These are phyloP conservation scores for Chernovozyma aurita DNA, from an alignment of 1,139 yeast genomes.

Conservation along the genomic window DNA sequence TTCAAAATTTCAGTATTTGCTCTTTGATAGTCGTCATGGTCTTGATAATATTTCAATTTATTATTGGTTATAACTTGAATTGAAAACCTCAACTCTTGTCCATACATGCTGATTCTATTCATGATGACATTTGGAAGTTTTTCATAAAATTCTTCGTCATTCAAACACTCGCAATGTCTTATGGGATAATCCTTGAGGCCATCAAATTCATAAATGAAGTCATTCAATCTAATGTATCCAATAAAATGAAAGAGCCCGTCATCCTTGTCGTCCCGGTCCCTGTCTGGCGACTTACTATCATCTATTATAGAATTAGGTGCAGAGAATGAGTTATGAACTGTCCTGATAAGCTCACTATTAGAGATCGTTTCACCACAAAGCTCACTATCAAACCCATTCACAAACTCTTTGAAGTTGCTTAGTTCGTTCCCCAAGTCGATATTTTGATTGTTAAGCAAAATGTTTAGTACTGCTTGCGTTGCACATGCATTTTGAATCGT, in stretches of 20 bases:
- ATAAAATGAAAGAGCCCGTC: conserved; percentile 63
- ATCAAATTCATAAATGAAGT: conserved; percentile 59
- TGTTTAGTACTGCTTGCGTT: conserved; percentile 69
- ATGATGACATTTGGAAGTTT: conserved; percentile 42
- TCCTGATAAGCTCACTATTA: conserved; percentile 55
- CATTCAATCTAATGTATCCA: conserved; percentile 48
- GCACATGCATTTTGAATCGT: conserved; percentile 72
- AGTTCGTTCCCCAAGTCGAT: conserved; percentile 50
- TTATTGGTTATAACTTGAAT: conserved; percentile 53
- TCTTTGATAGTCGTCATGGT: conserved; percentile 32
- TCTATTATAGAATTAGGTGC: conserved; percentile 51
- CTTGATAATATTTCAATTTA: conserved; percentile 34
- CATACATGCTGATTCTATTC: conserved; percentile 44
- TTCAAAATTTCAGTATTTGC: conserved; percentile 27
- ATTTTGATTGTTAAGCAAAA: conserved; percentile 40
- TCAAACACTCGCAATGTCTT: conserved; percentile 40
- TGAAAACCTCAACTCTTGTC: conserved; percentile 56
- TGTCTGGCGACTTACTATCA: conserved; percentile 23
- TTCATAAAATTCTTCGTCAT: conserved; percentile 38
- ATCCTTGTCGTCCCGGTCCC: conserved; percentile 35
- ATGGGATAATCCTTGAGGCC: conserved; percentile 62
- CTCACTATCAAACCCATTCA: conserved; percentile 51
- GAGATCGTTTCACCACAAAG: conserved; percentile 62
- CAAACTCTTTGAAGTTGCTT: conserved; percentile 46
- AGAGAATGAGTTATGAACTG: conserved; percentile 62